phyloP scores from a whole-genome alignment of 2,329 filamentous ascomycete genomes.

The Mycosphaerelloides madeirae region DNA sequence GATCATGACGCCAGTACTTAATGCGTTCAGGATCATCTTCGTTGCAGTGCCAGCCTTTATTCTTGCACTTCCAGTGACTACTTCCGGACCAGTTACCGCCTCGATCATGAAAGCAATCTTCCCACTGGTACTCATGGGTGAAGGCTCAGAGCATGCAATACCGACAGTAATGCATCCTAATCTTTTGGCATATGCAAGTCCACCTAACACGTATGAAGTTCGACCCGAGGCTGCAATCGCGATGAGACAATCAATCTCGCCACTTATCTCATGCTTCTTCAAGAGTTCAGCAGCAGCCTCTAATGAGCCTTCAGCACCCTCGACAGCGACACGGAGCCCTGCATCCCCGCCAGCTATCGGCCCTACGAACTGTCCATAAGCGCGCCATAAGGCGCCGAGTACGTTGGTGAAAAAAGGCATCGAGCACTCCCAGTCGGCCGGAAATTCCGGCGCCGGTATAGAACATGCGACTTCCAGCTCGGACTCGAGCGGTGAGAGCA shows the following conservation, averaged over 20 bases:
- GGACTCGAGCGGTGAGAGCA: not conserved
- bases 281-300: too few relatives aligned
- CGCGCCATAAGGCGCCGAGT: not conserved
- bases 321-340: too few relatives aligned
- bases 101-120: conserved; percentile 1
- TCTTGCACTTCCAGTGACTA: not conserved
- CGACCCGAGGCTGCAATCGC: too few relatives aligned
- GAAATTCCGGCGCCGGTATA: not conserved
- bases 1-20: not conserved
- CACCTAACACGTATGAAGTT: too few relatives aligned
- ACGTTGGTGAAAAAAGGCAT: not conserved
- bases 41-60: not conserved
- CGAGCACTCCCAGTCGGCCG: not conserved
- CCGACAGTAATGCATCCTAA: not conserved
- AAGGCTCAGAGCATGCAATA: not conserved
- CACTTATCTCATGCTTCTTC: too few relatives aligned
- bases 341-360: too few relatives aligned
- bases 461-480: not conserved
- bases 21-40: not conserved
- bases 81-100: not conserved
- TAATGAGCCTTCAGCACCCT: too few relatives aligned
- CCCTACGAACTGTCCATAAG: not conserved
- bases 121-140: not conserved
- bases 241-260: too few relatives aligned
- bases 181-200: too few relatives aligned